phyloP scores from a whole-genome alignment of 192 early-diverging fungal species.

The Phlyctochytrium bullatum region DNA sequence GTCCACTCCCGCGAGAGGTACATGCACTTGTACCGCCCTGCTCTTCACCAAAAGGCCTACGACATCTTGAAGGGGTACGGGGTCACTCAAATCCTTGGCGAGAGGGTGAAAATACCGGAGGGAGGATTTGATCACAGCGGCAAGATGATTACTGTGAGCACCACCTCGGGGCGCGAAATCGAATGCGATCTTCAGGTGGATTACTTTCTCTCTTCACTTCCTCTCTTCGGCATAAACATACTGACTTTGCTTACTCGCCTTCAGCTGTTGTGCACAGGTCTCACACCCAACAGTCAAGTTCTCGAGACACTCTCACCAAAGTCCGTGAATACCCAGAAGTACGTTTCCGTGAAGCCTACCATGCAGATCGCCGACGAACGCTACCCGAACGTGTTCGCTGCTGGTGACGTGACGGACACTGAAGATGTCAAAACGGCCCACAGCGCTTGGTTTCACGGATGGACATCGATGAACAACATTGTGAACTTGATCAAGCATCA shows the following conservation, averaged over 20 bases:
- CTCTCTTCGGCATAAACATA: too few relatives aligned
- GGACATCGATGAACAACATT: constrained; percentile 9
- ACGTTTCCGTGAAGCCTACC: constrained; percentile 62
- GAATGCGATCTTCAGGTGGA: too few relatives aligned
- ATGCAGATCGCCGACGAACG: constrained; percentile 58
- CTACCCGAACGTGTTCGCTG: constrained; percentile 67
- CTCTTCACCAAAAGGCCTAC: constrained; percentile 54
- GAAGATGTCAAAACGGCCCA: constrained; percentile 46
- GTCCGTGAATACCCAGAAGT: constrained; percentile 51
- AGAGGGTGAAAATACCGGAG: constrained; percentile 62
- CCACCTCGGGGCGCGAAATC: too few relatives aligned
- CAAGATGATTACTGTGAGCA: constrained; percentile 39
- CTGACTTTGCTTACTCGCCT: too few relatives aligned
- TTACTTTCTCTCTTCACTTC: too few relatives aligned
- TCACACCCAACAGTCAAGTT: constrained; percentile 64
- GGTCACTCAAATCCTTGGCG: constrained; percentile 51
- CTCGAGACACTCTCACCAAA: constrained; percentile 57
- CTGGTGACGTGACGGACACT: constrained; percentile 63
- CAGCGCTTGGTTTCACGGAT: constrained; percentile 14
- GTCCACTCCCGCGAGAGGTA: constrained; percentile 65
- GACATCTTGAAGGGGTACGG: constrained; percentile 52
- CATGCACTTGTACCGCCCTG: constrained; percentile 52
- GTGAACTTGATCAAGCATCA: constrained; percentile 1
- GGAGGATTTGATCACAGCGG: constrained; percentile 55
- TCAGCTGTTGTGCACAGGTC: constrained; percentile 76